These are phyloP conservation scores for Chlamydomonas schloesseri DNA, from an alignment of 139 green algal species.

Conservation along the genomic window DNA sequence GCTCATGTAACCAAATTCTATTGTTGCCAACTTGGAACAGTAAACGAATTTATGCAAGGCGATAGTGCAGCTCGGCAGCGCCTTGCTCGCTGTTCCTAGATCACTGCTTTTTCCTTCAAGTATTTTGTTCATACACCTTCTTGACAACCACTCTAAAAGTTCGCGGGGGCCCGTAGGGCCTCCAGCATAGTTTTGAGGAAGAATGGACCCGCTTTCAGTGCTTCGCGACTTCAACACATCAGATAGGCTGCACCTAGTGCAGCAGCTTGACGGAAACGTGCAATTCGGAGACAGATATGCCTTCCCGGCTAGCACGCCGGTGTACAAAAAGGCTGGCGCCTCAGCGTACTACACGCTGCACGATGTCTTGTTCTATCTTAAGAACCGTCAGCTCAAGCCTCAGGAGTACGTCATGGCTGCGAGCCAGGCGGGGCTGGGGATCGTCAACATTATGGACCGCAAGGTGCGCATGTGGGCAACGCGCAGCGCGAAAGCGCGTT, in stretches of 20 bases:
- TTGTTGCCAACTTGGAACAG: no score
- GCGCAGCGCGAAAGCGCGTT: no score
- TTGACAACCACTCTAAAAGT: not conserved
- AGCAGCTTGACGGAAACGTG: conserved; percentile 10
- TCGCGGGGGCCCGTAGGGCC: not conserved
- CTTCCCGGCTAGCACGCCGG: conserved; percentile 37
- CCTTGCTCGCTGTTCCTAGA: not conserved
- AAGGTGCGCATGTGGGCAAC: conserved; percentile 14
- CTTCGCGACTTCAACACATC: conserved; percentile 27
- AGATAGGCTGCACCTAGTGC: not conserved
- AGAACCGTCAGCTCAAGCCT: conserved; percentile 43
- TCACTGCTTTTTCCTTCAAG: not conserved
- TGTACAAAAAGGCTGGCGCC: conserved; percentile 29
- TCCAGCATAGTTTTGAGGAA: not conserved
- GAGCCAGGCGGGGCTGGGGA: conserved; percentile 17
- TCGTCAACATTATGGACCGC: conserved; percentile 46
- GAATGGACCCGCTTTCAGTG: conserved; percentile 29
- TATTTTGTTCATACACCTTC: not conserved
- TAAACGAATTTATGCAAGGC: not conserved
- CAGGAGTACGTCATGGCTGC: conserved; percentile 52
- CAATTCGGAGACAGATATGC: conserved; percentile 37
- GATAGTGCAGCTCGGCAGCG: not conserved
- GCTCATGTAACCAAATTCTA: no score
- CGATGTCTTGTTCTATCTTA: conserved; percentile 44
- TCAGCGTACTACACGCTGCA: conserved; percentile 47